These are phyloP conservation scores for Trametes elegans DNA, from an alignment of 768 basidiomycete species.

Conservation along the genomic window DNA sequence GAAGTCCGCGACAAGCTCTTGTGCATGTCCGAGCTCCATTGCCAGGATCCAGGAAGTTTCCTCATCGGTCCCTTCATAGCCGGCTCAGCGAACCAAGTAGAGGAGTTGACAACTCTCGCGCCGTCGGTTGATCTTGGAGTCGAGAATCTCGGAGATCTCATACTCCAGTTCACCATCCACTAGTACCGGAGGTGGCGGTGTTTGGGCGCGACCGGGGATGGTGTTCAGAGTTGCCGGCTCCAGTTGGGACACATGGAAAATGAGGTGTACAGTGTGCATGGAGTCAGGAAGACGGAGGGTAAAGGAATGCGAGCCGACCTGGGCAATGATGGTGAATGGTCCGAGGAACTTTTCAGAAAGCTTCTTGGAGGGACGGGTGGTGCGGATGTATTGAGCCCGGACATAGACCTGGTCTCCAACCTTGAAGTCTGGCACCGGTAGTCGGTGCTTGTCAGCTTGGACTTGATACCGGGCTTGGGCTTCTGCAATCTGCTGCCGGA, in stretches of 20 bases:
- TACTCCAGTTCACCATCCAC: too few species aligned
- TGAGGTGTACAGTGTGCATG: constrained; percentile 35
- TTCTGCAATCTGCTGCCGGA: constrained; percentile 31
- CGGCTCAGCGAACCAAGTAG: too few species aligned
- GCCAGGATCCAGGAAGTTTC: too few species aligned
- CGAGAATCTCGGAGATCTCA: too few species aligned
- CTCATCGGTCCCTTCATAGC: too few species aligned
- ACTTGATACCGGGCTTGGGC: constrained; percentile 32
- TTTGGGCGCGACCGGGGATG: too few species aligned
- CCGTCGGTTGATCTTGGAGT: too few species aligned
- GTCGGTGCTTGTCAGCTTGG: constrained; percentile 29
- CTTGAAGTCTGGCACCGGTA: constrained; percentile 30
- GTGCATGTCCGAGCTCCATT: too few species aligned
- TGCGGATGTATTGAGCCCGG: constrained; percentile 37
- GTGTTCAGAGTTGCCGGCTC: too few species aligned
- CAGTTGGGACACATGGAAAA: constrained; percentile 39
- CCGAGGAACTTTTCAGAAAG: constrained; percentile 22
- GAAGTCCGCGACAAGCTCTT: too few species aligned
- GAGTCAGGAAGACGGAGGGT: constrained; percentile 31
- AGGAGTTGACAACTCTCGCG: too few species aligned
- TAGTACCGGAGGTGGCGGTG: too few species aligned
- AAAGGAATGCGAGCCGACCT: constrained; percentile 20
- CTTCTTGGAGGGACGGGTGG: constrained; percentile 40
- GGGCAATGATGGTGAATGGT: neutral
- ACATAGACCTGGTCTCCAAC: constrained; percentile 39